Base-by-base conservation (phyloP, 2,329 filamentous ascomycete genomes). In the Nigrospora osmanthi region DNA sequence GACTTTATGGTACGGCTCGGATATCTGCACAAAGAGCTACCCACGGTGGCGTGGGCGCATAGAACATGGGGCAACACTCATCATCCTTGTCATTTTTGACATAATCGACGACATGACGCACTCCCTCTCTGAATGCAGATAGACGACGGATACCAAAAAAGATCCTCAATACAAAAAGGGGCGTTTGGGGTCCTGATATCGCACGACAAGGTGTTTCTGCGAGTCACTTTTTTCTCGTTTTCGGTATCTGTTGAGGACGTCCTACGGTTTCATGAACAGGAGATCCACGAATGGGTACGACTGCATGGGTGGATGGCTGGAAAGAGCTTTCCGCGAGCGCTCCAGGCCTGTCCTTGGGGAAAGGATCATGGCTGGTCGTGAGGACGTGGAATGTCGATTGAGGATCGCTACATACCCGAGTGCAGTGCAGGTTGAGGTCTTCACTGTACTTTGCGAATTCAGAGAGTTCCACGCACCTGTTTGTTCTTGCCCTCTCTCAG, bases 161-260 rank as follows among this genome's bases (percentile, higher is more conserved):
- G 62, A 70, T 71, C 67, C 72, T 71, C 67, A 69, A 72, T 71
- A 73, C 66, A 73, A 68, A 70, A 73, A 71, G 65, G 80, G 82
- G 83, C 82, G 84, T 87, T 81, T 77, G 76, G 79, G 75, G 74
- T 82, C 84, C 83, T 84, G 84, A 87, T 87, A 87, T 87, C 30
- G 31, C 39, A 42, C 17, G 13, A 37, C 15, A 75, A 69, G 70
- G 70, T 59, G 63, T 64, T 65, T 55, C 52, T 55, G 58, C 63
- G 59, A 62, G 67, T 68, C 63, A 67, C 72, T 55, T 58, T 71
- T 69, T 69, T 63, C 50, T 61, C 58, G 56, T 65, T 54, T 60
- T 52, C 53, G 58, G 55, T 61, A 63, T 67, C 69, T 70, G 64
- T 38, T 32, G 19, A 35, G 42, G 28, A 19, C 34, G 36, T 38